Conservation (phyloP, 1,139 yeast species). For the Saccharomyces hybrid region DNA sequence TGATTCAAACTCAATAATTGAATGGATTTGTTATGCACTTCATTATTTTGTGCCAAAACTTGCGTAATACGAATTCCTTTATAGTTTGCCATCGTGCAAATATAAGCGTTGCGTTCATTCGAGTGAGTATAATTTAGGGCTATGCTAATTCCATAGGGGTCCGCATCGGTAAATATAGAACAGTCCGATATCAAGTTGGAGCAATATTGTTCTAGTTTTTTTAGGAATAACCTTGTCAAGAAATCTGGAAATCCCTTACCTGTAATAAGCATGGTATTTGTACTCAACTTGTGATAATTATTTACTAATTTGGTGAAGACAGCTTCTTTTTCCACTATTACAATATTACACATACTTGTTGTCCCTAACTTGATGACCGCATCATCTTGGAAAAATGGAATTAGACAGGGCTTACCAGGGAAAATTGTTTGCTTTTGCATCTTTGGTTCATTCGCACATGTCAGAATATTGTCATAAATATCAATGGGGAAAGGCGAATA, state of each 20-base stretch:
- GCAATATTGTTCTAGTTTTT: slow-evolving; percentile 12
- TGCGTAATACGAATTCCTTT: slow-evolving; percentile 21
- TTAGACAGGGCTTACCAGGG: slow-evolving; percentile 3
- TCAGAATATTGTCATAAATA: slow-evolving; percentile 7
- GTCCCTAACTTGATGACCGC: slow-evolving; percentile 4
- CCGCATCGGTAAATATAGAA: slow-evolving; percentile 31
- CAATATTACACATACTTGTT: slow-evolving; percentile 8
- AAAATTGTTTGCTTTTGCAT: background rate
- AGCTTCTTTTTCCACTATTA: slow-evolving; percentile 31
- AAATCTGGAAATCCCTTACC: slow-evolving; percentile 35
- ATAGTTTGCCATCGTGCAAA: slow-evolving; percentile 13
- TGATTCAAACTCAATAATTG: slow-evolving; percentile 11
- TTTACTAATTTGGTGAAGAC: slow-evolving; percentile 22
- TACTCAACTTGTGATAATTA: background rate
- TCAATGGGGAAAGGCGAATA: slow-evolving; percentile 14
- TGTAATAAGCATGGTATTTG: slow-evolving; percentile 25
- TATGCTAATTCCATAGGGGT: slow-evolving; percentile 33
- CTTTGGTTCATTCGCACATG: slow-evolving; percentile 7
- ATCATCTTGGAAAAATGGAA: slow-evolving; percentile 13
- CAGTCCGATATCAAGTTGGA: slow-evolving; percentile 4
- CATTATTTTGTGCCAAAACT: slow-evolving; percentile 8
- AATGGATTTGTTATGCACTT: slow-evolving; percentile 2
- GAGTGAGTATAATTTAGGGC: slow-evolving; percentile 23
- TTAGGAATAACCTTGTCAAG: slow-evolving; percentile 25
- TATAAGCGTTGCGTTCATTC: slow-evolving; percentile 5